Evolutionary conservation across 441 rosid species (phyloP), one percentile per base, ranked within the genome.

Genomic region (Omphalea diandra): DNA sequence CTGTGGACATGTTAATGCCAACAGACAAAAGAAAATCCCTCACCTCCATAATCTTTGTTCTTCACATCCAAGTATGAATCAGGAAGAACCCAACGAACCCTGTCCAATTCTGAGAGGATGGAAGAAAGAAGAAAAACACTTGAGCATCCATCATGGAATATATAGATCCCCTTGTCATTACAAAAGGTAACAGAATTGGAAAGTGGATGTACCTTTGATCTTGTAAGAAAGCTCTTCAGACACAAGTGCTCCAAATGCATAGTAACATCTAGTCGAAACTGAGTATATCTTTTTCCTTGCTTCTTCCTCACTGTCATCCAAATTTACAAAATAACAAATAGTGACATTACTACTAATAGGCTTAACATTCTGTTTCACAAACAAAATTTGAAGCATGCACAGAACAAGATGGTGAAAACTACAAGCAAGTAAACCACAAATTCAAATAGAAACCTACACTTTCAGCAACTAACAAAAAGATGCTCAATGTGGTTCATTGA

Each of bases 271-370:
- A 8, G 97, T 90, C 15, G 99, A 94, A 63, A 92, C 98, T 0
- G 94, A 89, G 70, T 94, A 94, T 38, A 94, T 80, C 76, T 92
- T 94, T 93, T 79, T 90, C 80, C 97, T 88, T n/a, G 99, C 99
- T 72, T 88, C 93, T 24, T 86, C 90, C 80, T 88, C 98, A 62
- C 99, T 94, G 80, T 41, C 35, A 32, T 59, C 12, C 15, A 9
- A 68, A 47, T 11, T 22, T 20, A 68, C 0, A 24, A 40, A 18
- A 33, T 1, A 47, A 49, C 7, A 4, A 32, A 50, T 9, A 2
- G 3, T 0, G 5, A n/a, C 7, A 49, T n/a, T 10, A 59, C 4
- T n/a, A 35, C 15, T 11, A 33, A 24, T 29, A 35, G 40, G 24
- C 35, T 12, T 44, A n/a, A 1, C 3, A 8, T 18, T 52, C 26